phyloP scores from a whole-genome alignment of 768 basidiomycete genomes.

The Lepiota venenata region DNA sequence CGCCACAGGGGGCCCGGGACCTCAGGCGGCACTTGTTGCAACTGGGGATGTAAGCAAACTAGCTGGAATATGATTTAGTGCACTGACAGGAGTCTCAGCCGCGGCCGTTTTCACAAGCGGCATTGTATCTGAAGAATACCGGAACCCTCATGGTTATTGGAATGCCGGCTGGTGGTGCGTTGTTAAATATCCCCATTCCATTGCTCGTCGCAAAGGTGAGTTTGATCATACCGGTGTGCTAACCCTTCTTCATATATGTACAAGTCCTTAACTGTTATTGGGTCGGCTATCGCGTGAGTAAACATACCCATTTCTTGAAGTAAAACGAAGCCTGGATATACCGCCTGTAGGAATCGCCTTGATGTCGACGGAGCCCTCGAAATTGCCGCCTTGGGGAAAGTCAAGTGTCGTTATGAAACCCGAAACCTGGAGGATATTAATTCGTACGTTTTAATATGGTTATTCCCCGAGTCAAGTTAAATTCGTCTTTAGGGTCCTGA shows the following conservation, averaged over 20 bases:
- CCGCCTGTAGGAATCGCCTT: conserved; percentile 59
- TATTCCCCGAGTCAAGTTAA: conserved; percentile 1
- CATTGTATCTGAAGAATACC: conserved; percentile 70
- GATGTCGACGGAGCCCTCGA: conserved; percentile 79
- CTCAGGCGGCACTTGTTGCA: conserved; percentile 67
- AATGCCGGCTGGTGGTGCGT: conserved; percentile 57
- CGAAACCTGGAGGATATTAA: conserved; percentile 49
- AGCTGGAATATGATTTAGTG: no score
- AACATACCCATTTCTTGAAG: no score
- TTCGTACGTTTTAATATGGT: conserved; percentile 34
- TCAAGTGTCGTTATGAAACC: conserved; percentile 52
- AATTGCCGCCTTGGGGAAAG: conserved; percentile 67
- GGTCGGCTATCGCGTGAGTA: conserved; percentile 35
- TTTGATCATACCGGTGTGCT: conserved; percentile 38
- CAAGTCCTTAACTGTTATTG: conserved; percentile 55
- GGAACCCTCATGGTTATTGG: conserved; percentile 80
- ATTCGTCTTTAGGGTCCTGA: conserved; percentile 28
- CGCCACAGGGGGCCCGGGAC: conserved; percentile 63
- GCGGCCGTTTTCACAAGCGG: conserved; percentile 47
- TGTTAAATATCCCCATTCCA: conserved; percentile 26
- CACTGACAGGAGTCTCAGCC: conserved; percentile 17
- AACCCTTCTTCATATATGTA: conserved; percentile 56
- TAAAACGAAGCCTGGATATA: no score
- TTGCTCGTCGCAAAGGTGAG: background rate
- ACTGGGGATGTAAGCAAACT: conserved; percentile 34